phyloP scores from a whole-genome alignment of 1,284 basidiomycete genomes.

The Phylloboletellus chloephorus region DNA sequence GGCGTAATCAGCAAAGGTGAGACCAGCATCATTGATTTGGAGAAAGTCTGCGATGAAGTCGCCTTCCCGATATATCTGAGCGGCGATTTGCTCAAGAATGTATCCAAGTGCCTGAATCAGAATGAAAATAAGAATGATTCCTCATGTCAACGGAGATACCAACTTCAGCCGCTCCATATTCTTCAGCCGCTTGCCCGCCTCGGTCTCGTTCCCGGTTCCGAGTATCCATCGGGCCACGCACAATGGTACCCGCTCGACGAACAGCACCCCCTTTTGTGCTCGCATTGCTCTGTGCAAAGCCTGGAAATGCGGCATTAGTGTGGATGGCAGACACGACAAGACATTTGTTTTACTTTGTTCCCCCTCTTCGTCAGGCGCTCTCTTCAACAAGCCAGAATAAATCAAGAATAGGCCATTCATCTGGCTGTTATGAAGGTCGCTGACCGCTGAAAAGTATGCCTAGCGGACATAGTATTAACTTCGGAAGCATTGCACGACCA shows the following conservation, averaged over 20 bases:
- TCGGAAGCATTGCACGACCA: not conserved
- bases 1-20: conserved; percentile 96
- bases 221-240: conserved; percentile 61
- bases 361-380: conserved; percentile 62
- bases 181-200: conserved; percentile 58
- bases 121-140: conserved; percentile 7
- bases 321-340: not conserved
- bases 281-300: conserved; percentile 38
- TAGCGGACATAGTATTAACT: conserved; percentile 31
- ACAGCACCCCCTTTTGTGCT: conserved; percentile 46
- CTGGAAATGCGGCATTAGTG: conserved; percentile 29
- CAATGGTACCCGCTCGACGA: conserved; percentile 71
- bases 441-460: conserved; percentile 85
- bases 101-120: conserved; percentile 69
- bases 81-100: conserved; percentile 73
- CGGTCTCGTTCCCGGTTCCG: conserved; percentile 59
- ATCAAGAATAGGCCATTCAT: conserved; percentile 67
- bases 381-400: conserved; percentile 61
- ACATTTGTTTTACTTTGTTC: conserved; percentile 52
- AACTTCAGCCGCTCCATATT: conserved; percentile 66
- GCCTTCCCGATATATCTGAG: conserved; percentile 77
- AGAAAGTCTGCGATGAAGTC: conserved; percentile 90
- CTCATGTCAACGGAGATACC: conserved; percentile 14
- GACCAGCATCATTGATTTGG: conserved; percentile 81
- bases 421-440: conserved; percentile 75